Conservation (phyloP, 2,329 filamentous ascomycete species). For the Nannizzia gypsea region DNA sequence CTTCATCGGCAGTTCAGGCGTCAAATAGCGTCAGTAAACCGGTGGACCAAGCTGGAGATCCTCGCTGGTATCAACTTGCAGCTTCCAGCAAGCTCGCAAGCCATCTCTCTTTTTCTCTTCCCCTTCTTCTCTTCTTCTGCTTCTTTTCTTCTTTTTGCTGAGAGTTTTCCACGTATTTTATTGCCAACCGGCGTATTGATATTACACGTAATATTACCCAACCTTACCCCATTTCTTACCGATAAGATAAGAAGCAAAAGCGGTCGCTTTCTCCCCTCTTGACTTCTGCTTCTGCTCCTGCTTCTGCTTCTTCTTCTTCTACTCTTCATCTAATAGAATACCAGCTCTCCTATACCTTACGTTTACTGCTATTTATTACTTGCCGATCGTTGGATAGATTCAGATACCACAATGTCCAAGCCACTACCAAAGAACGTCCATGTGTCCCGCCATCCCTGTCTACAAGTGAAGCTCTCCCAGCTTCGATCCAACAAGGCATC, state of each 20-base stretch:
- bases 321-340: too few species aligned
- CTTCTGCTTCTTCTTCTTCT: too few species aligned
- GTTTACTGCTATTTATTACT: too few species aligned
- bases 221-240: background rate
- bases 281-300: background rate
- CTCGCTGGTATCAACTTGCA: background rate
- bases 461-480: constrained; percentile 79
- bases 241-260: background rate
- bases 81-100: background rate
- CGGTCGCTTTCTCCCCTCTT: background rate
- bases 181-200: background rate
- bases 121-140: background rate
- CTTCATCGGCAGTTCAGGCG: background rate
- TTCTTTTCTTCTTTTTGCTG: background rate
- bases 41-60: background rate
- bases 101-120: background rate
- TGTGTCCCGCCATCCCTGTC: constrained; percentile 73
- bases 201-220: background rate
- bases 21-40: background rate
- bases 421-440: constrained; percentile 49
- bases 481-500: constrained; percentile 62
- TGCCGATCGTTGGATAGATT: too few species aligned
- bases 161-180: background rate
- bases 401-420: background rate
- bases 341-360: too few species aligned